A percentile compares a stretch with the other conserved stretches of the same genome.
phyloP scores from a whole-genome alignment of 192 early-diverging fungal genomes.

The Coemansia sp. region DNA sequence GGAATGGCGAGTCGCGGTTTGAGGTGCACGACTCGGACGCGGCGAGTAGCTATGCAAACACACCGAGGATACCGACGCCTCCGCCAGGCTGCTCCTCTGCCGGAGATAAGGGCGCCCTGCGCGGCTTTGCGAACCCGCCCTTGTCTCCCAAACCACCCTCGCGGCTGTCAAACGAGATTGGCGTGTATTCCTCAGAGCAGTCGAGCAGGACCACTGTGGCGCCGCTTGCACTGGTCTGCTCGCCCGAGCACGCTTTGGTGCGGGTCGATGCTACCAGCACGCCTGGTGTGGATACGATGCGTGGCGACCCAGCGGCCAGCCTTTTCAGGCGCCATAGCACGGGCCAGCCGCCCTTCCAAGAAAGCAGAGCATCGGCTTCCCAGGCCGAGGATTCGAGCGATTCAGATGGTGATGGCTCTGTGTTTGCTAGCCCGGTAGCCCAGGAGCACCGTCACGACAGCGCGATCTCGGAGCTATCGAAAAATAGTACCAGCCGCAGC shows the following conservation, averaged over 20 bases:
- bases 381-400: background rate
- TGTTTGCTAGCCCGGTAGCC: background rate
- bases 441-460: background rate
- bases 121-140: background rate
- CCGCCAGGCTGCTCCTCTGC: background rate
- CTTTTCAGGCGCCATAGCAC: slow-evolving; percentile 25
- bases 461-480: background rate
- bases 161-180: background rate
- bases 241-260: background rate
- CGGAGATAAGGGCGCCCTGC: background rate
- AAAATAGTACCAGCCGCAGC: no score
- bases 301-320: background rate
- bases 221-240: slow-evolving; percentile 9
- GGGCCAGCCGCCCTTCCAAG: background rate
- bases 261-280: background rate
- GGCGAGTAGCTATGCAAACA: slow-evolving; percentile 21
- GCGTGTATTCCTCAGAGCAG: background rate
- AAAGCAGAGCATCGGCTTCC: background rate
- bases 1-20: slow-evolving; percentile 29
- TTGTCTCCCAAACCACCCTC: background rate
- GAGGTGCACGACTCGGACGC: slow-evolving; percentile 37
- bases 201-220: background rate
- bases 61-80: slow-evolving; percentile 14
- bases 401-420: slow-evolving; percentile 4
- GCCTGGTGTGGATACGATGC: background rate